These are phyloP conservation scores for Diutina ranongensis DNA, from an alignment of 1,139 yeast genomes.

Conservation along the genomic window DNA sequence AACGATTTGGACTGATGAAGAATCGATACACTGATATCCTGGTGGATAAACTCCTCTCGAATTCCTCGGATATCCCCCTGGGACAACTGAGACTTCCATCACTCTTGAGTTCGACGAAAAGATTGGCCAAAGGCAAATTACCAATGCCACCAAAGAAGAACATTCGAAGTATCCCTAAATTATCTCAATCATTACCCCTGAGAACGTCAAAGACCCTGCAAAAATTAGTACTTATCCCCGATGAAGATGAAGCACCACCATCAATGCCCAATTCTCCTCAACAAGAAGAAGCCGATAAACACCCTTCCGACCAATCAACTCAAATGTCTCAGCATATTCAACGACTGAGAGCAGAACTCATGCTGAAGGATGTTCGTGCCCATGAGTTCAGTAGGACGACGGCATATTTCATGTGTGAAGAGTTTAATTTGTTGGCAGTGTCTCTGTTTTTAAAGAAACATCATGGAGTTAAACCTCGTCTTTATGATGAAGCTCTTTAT, in stretches of 20 bases:
- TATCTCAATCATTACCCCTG: constrained; percentile 63
- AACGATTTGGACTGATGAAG: constrained; percentile 18
- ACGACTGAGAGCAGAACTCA: constrained; percentile 56
- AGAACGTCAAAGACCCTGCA: constrained; percentile 82
- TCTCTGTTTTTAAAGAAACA: constrained; percentile 51
- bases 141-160: constrained; percentile 14
- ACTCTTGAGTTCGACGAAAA: constrained; percentile 4
- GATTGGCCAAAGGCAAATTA: not conserved
- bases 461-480: constrained; percentile 76
- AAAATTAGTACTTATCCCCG: constrained; percentile 78
- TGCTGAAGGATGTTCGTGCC: constrained; percentile 58
- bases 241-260: constrained; percentile 32
- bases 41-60: constrained; percentile 58
- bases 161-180: constrained; percentile 39
- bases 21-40: constrained; percentile 58
- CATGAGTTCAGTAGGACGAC: constrained; percentile 74
- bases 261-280: constrained; percentile 5
- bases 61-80: constrained; percentile 79
- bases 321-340: constrained; percentile 26
- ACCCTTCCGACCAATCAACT: constrained; percentile 5
- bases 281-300: not conserved
- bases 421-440: constrained; percentile 54
- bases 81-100: constrained; percentile 46
- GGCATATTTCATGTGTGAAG: constrained; percentile 82
- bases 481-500: constrained; percentile 84